Percentiles rank a stretch among this genome's conserved stretches.
Conservation (phyloP, 495 filamentous ascomycete species). For the Trichoderma asperelloides region DNA sequence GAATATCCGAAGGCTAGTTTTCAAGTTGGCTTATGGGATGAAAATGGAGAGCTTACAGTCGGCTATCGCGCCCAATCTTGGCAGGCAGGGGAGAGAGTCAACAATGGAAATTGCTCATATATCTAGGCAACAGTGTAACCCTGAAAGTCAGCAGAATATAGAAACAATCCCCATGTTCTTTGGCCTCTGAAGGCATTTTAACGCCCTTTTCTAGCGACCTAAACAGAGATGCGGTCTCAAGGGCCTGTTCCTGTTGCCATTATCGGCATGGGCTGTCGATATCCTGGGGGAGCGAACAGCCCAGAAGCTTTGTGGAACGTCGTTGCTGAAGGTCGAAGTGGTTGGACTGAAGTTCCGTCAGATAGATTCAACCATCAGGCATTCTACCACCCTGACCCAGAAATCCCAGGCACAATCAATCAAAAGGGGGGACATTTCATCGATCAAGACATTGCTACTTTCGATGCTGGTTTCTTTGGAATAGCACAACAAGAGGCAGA, state of each 20-base stretch:
- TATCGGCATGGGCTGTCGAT: slow-evolving; percentile 42
- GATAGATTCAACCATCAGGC: slow-evolving; percentile 54
- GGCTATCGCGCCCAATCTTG: too few relatives aligned
- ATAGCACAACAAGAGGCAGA: slow-evolving; percentile 41
- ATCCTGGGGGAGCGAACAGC: slow-evolving; percentile 38
- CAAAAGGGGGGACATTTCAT: slow-evolving; percentile 1
- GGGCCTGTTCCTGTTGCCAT: slow-evolving; percentile 34
- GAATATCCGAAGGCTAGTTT: too few relatives aligned
- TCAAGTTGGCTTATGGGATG: too few relatives aligned
- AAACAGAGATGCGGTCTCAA: background rate
- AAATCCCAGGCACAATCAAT: background rate
- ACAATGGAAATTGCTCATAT: too few relatives aligned
- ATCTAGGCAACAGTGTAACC: too few relatives aligned
- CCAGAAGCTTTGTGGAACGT: slow-evolving; percentile 37
- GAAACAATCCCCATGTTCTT: background rate
- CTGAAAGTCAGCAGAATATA: background rate
- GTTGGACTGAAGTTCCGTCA: slow-evolving; percentile 32
- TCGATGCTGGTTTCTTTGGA: slow-evolving; percentile 45
- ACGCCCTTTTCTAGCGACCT: background rate
- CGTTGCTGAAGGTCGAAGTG: background rate
- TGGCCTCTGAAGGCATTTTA: background rate
- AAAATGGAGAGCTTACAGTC: too few relatives aligned
- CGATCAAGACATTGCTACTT: slow-evolving; percentile 46
- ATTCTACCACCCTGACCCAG: slow-evolving; percentile 2
- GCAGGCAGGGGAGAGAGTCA: too few relatives aligned